Percentiles rank a stretch among this genome's conserved stretches.
These are phyloP conservation scores for Gossypium raimondii DNA, from an alignment of 345 rosid species.

Conservation along the genomic window DNA sequence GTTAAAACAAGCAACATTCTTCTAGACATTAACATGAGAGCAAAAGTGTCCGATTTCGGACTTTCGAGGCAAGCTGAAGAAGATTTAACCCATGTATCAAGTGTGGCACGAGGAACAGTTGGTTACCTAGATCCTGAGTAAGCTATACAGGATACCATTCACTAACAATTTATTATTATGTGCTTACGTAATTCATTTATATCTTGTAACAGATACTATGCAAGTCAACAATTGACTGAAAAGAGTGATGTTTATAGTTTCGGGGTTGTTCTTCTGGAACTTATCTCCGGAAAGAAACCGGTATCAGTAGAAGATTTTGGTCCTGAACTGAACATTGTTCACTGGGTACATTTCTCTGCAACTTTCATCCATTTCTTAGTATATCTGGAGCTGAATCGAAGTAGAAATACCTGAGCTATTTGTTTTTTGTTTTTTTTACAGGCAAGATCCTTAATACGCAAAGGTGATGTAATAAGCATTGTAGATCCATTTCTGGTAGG, in stretches of 20 bases:
- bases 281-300: conserved; percentile 87
- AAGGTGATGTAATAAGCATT: conserved; percentile 74
- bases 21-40: conserved; percentile 86
- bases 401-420: neutral
- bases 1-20: conserved; percentile 95
- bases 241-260: conserved; percentile 98
- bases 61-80: conserved; percentile 95
- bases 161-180: neutral
- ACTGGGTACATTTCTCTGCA: conserved; percentile 58
- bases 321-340: conserved; percentile 77
- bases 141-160: conserved; percentile 21
- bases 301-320: conserved; percentile 84
- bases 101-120: conserved; percentile 87
- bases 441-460: conserved; percentile 82
- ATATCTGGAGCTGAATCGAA: neutral
- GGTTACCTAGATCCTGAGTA: conserved; percentile 99
- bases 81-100: conserved; percentile 84
- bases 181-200: conserved; percentile 6
- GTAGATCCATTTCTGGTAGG: conserved; percentile 58
- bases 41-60: conserved; percentile 95
- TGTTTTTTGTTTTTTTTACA: conserved; percentile 20
- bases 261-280: conserved; percentile 92
- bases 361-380: neutral
- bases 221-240: conserved; percentile 81
- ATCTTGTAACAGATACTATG: conserved; percentile 63